Conservation (phyloP, 2,329 filamentous ascomycete genomes). For the Fusarium subglutinans region DNA sequence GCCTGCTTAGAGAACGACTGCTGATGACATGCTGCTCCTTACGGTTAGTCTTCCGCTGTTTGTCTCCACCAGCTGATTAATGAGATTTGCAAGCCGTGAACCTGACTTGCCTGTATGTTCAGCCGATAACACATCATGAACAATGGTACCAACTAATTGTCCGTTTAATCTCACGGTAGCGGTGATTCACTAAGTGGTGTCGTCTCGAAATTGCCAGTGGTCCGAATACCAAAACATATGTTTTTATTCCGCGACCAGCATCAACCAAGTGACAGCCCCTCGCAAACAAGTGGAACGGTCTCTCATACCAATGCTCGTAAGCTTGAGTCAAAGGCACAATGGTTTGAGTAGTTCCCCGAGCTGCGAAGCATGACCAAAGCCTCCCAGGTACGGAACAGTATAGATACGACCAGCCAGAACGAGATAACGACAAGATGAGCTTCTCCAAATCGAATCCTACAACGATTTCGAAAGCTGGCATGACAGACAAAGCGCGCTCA, state of each 20-base stretch:
- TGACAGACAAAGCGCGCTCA: neutral
- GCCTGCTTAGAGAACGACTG: neutral
- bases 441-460: too few relatives aligned
- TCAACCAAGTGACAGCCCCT: too few relatives aligned
- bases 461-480: neutral
- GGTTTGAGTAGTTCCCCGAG: too few relatives aligned
- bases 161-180: neutral
- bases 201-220: too few relatives aligned
- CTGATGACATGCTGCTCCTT: neutral
- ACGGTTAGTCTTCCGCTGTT: slow-evolving; percentile 12
- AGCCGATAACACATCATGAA: neutral
- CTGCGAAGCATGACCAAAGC: too few relatives aligned
- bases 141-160: fast-evolving
- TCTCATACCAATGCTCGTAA: too few relatives aligned
- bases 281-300: too few relatives aligned
- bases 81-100: neutral
- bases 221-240: neutral
- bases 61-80: neutral
- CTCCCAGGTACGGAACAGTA: too few relatives aligned
- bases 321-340: too few relatives aligned
- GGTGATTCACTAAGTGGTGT: neutral
- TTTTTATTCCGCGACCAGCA: neutral
- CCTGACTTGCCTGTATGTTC: neutral
- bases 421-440: too few relatives aligned
- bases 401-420: too few relatives aligned